Evolutionary conservation across 768 basidiomycete genomes (phyloP).

Genomic region (Coprinopsis sp.): DNA sequence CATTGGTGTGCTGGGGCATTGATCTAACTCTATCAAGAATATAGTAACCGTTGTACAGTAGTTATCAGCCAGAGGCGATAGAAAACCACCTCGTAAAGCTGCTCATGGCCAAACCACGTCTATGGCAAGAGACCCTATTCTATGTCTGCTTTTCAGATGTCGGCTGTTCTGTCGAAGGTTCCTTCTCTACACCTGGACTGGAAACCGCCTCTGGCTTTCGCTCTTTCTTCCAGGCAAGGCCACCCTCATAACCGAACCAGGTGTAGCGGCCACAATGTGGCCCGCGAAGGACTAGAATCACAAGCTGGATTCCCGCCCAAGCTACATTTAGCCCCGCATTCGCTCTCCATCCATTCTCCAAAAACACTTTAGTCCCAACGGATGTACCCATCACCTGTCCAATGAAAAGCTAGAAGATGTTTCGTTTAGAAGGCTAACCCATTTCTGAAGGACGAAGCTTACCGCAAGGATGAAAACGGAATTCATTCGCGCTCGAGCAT

Average conservation of each 20-base stretch:
- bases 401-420: conserved; percentile 24
- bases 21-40: too few relatives aligned
- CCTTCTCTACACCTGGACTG: too few relatives aligned
- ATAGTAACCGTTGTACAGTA: too few relatives aligned
- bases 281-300: conserved; percentile 59
- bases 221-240: conserved; percentile 37
- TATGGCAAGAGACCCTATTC: too few relatives aligned
- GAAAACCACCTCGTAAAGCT: too few relatives aligned
- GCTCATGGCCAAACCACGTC: too few relatives aligned
- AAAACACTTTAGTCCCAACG: conserved; percentile 68
- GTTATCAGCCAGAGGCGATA: too few relatives aligned
- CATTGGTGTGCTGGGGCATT: too few relatives aligned
- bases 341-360: conserved; percentile 66
- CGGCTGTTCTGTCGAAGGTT: too few relatives aligned
- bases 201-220: neutral
- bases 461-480: conserved; percentile 72
- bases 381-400: conserved; percentile 84
- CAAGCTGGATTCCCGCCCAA: conserved; percentile 52
- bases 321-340: conserved; percentile 58
- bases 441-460: conserved; percentile 13
- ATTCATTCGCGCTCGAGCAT: conserved; percentile 68
- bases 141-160: too few relatives aligned
- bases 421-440: neutral
- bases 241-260: conserved; percentile 66
- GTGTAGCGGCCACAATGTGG: conserved; percentile 56